Conservation (phyloP, 768 basidiomycete species). For the Hygrocybe punicea region DNA sequence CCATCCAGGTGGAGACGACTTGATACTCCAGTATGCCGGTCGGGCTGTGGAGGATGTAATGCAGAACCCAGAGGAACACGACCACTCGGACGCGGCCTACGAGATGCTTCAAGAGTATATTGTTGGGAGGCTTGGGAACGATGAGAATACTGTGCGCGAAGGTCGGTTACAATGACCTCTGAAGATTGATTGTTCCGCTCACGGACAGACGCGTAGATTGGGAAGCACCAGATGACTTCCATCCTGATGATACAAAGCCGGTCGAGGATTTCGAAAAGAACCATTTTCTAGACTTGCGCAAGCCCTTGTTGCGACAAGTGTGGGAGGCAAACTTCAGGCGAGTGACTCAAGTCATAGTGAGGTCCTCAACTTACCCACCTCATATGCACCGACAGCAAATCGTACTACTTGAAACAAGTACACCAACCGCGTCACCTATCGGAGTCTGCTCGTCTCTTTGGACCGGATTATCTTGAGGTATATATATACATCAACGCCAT, state of each 20-base stretch:
- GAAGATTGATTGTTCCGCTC: conserved; percentile 1
- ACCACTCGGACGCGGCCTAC: conserved; percentile 88
- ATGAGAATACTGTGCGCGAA: conserved; percentile 72
- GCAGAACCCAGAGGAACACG: conserved; percentile 77
- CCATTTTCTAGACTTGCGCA: conserved; percentile 85
- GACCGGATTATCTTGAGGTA: conserved; percentile 79
- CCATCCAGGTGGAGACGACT: conserved; percentile 94
- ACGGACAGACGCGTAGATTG: conserved; percentile 55
- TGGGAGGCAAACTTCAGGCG: conserved; percentile 86
- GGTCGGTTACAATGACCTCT: conserved; percentile 45
- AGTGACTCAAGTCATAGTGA: too few species aligned
- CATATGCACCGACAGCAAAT: conserved; percentile 60
- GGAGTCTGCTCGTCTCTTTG: conserved; percentile 85
- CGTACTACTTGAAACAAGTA: conserved; percentile 93
- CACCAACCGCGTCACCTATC: conserved; percentile 91
- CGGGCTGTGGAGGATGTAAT: conserved; percentile 78
- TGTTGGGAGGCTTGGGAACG: conserved; percentile 77
- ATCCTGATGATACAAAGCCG: conserved; percentile 85
- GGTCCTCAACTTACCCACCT: too few species aligned
- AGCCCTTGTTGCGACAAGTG: conserved; percentile 82
- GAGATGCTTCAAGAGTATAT: conserved; percentile 86
- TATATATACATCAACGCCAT: not conserved
- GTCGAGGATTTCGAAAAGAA: conserved; percentile 81
- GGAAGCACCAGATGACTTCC: conserved; percentile 85
- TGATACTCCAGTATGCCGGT: conserved; percentile 79